phyloP scores from a whole-genome alignment of 306 rosid genomes.

The Crotalaria pallida region DNA sequence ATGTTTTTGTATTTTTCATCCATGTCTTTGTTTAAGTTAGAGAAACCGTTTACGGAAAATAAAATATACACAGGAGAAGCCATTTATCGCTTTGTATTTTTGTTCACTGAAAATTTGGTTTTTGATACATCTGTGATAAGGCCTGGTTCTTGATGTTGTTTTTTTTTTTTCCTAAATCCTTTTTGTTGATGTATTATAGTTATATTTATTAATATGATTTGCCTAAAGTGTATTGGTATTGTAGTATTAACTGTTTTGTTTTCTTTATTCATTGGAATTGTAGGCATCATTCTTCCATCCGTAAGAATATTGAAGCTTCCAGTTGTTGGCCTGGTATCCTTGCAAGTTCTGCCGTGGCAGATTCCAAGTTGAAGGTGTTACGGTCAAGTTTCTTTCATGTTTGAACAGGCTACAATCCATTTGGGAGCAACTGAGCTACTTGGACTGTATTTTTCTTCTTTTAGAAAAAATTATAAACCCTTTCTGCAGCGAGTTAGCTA shows the following conservation, averaged over 20 bases:
- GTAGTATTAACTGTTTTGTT: background rate
- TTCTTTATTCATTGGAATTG: background rate
- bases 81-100: background rate
- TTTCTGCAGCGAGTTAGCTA: slow-evolving; percentile 22
- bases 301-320: background rate
- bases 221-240: background rate
- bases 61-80: background rate
- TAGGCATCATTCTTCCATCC: background rate
- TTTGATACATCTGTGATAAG: background rate
- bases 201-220: background rate
- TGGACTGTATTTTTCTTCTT: slow-evolving; percentile 31
- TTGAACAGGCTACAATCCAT: slow-evolving; percentile 41
- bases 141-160: background rate
- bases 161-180: background rate
- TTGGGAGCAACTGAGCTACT: slow-evolving; percentile 49
- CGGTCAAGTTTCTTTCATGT: slow-evolving; percentile 48
- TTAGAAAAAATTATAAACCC: slow-evolving; percentile 38
- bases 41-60: background rate
- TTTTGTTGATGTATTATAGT: background rate
- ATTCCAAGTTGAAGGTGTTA: slow-evolving; percentile 39
- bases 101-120: background rate
- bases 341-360: slow-evolving; percentile 29
- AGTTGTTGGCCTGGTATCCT: background rate
- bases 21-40: background rate
- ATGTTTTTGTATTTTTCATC: background rate